Percentiles rank a stretch among this genome's conserved stretches.
Conservation (phyloP, 2,329 filamentous ascomycete species). For the Trichocomaceae sp. region DNA sequence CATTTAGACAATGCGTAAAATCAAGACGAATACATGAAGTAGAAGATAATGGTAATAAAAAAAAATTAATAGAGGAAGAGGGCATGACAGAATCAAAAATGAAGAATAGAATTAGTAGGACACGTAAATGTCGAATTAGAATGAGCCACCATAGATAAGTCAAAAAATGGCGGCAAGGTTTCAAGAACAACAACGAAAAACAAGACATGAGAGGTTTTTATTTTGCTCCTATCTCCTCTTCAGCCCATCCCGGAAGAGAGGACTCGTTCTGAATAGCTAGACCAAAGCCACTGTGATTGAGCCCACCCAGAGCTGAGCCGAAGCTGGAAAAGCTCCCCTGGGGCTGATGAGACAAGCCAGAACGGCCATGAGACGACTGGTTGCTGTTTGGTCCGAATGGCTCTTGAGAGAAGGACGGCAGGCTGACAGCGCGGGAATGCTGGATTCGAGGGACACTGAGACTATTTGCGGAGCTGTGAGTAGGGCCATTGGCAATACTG, state of each 20-base stretch:
- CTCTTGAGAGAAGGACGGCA: conserved; percentile 65
- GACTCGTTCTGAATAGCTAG: conserved; percentile 54
- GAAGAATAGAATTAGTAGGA: conserved; percentile 14
- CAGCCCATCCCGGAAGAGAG: conserved; percentile 56
- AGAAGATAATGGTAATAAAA: conserved; percentile 13
- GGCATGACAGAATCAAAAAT: conserved; percentile 17
- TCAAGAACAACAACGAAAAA: conserved; percentile 9
- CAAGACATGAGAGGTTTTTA: conserved; percentile 21
- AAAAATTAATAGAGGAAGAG: conserved; percentile 17
- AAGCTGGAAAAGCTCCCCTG: conserved; percentile 53
- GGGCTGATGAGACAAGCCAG: conserved; percentile 35
- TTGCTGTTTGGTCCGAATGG: conserved; percentile 43
- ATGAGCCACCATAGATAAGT: conserved; percentile 3
- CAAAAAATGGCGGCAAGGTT: background rate
- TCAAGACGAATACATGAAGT: conserved; percentile 24
- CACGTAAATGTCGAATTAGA: conserved; percentile 11
- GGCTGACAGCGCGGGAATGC: conserved; percentile 77
- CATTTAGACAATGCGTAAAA: conserved; percentile 20
- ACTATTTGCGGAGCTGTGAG: conserved; percentile 54
- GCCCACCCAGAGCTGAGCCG: conserved; percentile 52
- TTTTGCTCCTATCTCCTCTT: conserved; percentile 57
- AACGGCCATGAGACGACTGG: conserved; percentile 30
- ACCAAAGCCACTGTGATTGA: conserved; percentile 53
- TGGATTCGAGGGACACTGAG: conserved; percentile 50
- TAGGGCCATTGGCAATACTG: conserved; percentile 55